Percentiles rank a stretch among this genome's conserved stretches.
phyloP scores from a whole-genome alignment of 1,139 yeast genomes.

The Pichia sp. region DNA sequence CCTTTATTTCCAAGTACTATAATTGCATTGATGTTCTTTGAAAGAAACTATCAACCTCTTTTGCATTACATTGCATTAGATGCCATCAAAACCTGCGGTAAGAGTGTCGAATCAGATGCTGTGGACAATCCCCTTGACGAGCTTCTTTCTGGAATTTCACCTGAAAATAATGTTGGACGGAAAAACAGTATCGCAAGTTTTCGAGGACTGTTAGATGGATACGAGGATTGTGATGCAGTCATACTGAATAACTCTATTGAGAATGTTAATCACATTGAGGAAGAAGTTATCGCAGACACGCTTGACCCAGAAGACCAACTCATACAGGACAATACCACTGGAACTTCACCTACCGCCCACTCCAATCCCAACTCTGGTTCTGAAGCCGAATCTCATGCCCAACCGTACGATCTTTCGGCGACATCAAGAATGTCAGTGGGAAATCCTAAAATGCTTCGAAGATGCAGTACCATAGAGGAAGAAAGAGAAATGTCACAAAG shows the following conservation, averaged over 20 bases:
- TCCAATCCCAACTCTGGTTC: too few species aligned
- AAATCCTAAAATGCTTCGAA: constrained; percentile 15
- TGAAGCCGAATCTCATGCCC: neutral
- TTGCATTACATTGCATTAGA: constrained; percentile 56
- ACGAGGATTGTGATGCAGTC: constrained; percentile 14
- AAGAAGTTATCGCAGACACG: constrained; percentile 1
- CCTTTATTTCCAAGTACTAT: constrained; percentile 49
- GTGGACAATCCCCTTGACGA: constrained; percentile 15
- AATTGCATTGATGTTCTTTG: constrained; percentile 47
- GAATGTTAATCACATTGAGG: neutral
- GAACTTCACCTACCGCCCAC: neutral
- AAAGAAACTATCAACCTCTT: constrained; percentile 52
- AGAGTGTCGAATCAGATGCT: constrained; percentile 22
- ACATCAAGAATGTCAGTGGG: constrained; percentile 2
- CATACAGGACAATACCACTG: too few species aligned
- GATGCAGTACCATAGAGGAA: constrained; percentile 44
- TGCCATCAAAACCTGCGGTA: constrained; percentile 39
- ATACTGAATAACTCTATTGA: constrained; percentile 4
- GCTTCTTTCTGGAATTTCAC: neutral
- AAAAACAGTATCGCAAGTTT: constrained; percentile 13
- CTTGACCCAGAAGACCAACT: too few species aligned
- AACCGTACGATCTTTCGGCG: neutral
- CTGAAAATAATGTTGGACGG: constrained; percentile 4
- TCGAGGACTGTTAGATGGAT: constrained; percentile 12
- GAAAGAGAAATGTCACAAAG: constrained; percentile 46